Evolutionary conservation across 192 early-diverging fungal species (phyloP), one percentile per base, ranked within the genome.

Genomic region (Umbelopsis sp.): DNA sequence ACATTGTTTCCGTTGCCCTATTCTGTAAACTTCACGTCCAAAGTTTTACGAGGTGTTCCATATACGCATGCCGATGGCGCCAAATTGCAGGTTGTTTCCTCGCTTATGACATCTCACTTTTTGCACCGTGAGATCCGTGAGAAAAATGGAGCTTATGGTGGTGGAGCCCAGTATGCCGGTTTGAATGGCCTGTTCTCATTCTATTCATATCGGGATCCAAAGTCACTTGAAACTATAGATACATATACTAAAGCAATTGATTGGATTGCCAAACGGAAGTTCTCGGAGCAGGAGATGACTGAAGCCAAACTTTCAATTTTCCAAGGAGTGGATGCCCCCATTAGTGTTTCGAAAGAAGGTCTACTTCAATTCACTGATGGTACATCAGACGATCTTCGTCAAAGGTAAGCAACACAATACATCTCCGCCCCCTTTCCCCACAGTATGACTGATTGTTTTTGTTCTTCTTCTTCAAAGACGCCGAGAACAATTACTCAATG

Each of bases 81-180:
- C 46, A 87, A 86, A 66, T 84, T 96, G 41, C 93, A 93, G 76
- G 80, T 91, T 61, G 44, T 97, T 23, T 87, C 92, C 3, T 93
- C 92, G 11, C 81, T 97, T 30, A 85, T 97, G 84, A 95, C 93
- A 18, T 85, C 88, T 70, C 84, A 93, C 71, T 96, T 85, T 78
- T 78, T 98, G n/a, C 97, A 98, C 79, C 93, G 94, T 49, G 97
- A 98, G 80, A 92, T 98, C 55, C 90, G 97, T 72, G 97, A 98
- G 74, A 95, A 93, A 84, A 94, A 94, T 74, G 97, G 97, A 30
- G 97, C 97, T 3, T 98, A 98, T 78, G 95, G 96, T 25, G 97
- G 93, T n/a, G 95, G 95, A 12, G 88, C 94, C 1, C 67, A 73
- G 1, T 95, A 91, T 78, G 83, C 86, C n/a, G 78, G 90, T 0